A percentile compares a stretch with the other conserved stretches of the same genome.
phyloP scores from a whole-genome alignment of 441 rosid species.

The Corymbia citriodora region DNA sequence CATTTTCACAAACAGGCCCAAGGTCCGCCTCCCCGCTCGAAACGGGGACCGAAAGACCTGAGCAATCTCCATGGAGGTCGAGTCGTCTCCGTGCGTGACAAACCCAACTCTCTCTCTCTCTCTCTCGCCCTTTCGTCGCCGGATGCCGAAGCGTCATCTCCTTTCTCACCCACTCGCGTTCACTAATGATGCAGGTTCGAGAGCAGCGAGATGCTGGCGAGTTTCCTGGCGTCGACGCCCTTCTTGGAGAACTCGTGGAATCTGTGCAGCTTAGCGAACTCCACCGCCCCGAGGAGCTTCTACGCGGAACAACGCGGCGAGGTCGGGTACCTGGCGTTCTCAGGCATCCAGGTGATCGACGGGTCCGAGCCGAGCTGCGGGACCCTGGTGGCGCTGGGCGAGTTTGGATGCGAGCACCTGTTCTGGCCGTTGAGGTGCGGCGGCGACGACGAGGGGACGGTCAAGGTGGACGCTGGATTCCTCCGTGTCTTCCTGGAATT shows the following conservation, averaged over 20 bases:
- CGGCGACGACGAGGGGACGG: constrained; percentile 22
- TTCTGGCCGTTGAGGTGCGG: constrained; percentile 21
- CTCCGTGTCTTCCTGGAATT: constrained; percentile 29
- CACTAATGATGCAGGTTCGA: constrained; percentile 33
- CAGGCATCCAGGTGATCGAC: constrained; percentile 18
- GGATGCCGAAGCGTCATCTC: not conserved
- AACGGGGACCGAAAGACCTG: too few species aligned
- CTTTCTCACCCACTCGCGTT: not conserved
- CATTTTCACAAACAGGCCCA: too few species aligned
- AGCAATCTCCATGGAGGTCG: too few species aligned
- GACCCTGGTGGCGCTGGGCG: constrained; percentile 24
- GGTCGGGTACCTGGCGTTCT: constrained; percentile 45
- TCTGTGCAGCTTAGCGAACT: constrained; percentile 32
- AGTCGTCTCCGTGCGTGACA: too few species aligned
- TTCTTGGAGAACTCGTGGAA: constrained; percentile 51
- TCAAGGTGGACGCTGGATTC: constrained; percentile 39
- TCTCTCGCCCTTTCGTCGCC: not conserved
- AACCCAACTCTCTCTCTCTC: not conserved
- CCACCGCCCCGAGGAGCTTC: constrained; percentile 4
- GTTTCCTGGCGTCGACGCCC: constrained; percentile 47
- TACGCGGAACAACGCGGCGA: constrained; percentile 18
- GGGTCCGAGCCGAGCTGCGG: not conserved
- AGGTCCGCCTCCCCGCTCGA: too few species aligned
- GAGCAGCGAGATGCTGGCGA: constrained; percentile 65
- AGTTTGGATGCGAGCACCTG: not conserved